Evolutionary conservation across 1,284 basidiomycete genomes (phyloP), one percentile per base, ranked within the genome.

Genomic region (Caloboletus firmus): DNA sequence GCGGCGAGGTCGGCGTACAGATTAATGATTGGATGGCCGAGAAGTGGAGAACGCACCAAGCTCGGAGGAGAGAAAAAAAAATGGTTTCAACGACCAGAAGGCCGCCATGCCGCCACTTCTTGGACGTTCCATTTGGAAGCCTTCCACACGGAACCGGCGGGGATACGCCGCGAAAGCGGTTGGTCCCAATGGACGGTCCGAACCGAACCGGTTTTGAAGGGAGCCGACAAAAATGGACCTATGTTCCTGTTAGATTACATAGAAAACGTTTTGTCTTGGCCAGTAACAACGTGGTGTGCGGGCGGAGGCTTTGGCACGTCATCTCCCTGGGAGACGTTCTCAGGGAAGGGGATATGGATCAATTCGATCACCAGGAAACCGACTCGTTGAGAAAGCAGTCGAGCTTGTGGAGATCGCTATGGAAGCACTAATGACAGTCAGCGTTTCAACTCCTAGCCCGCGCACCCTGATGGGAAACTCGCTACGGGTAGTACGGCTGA

Each of bases 71-170:
- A 13, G 9, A 18, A 36, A 20, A 13, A 40, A 44, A 51, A 50
- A 15, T 7, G 32, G 36, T 11, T 47, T 6, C 35, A 24, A 35
- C 28, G 4, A 31, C 11, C 18, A 1, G 17, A 56, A 36, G 35
- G 40, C 60, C 62, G 52, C 44, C 22, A 45, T 50, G 49, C n/a
- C 34, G 36, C 49, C 44, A 42, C 46, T 22, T 36, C 32, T 44
- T 44, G 22, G 32, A 44, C 7, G 36, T 62, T 65, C 63, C 9
- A 61, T 62, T 40, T 49, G 45, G 63, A 60, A 61, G 18, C 34
- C n/a, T 63, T 65, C 66, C 40, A 50, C 22, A 15, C 20, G 12
- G 48, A 49, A 52, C 50, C 45, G 56, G 52, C 51, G 59, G 62
- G 45, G 39, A 39, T 63, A 54, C 49, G 36, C 56, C 51, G 39